Evolutionary conservation across 495 filamentous ascomycete genomes (phyloP).

Genomic region (Sabuloglossum arenarium): DNA sequence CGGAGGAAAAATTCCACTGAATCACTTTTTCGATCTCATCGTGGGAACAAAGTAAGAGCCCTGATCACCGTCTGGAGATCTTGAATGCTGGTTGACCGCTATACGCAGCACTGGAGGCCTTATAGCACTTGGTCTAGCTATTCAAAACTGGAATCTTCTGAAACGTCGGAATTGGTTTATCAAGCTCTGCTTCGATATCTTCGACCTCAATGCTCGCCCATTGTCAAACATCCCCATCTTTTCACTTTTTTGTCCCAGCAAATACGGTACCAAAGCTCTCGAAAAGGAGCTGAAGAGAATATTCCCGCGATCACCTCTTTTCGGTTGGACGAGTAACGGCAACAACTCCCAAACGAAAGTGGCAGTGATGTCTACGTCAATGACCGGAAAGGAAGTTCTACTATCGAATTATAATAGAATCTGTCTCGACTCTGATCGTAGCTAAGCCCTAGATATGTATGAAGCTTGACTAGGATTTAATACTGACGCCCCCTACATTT

Average conservation of each 20-base stretch:
- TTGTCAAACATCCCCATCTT: not conserved
- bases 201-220: not conserved
- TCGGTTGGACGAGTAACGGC: not conserved
- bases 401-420: not conserved
- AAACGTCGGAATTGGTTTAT: not conserved
- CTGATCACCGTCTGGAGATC: not conserved
- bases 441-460: not conserved
- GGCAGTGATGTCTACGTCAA: not conserved
- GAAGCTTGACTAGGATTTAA: too few relatives aligned
- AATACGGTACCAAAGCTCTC: conserved; percentile 5
- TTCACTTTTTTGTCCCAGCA: not conserved
- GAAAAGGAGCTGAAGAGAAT: conserved; percentile 1
- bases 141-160: not conserved
- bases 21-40: conserved; percentile 28
- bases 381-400: not conserved
- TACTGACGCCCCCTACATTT: not conserved
- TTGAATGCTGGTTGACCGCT: not conserved
- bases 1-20: conserved; percentile 20
- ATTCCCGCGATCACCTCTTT: not conserved
- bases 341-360: not conserved
- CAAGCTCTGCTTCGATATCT: not conserved
- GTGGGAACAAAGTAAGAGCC: conserved; percentile 19
- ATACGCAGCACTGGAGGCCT: not conserved
- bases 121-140: conserved; percentile 1
- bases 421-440: not conserved